These are phyloP conservation scores for Tetrahymena thermophila DNA, from an alignment of 73 alveolate genomes.

Conservation along the genomic window DNA sequence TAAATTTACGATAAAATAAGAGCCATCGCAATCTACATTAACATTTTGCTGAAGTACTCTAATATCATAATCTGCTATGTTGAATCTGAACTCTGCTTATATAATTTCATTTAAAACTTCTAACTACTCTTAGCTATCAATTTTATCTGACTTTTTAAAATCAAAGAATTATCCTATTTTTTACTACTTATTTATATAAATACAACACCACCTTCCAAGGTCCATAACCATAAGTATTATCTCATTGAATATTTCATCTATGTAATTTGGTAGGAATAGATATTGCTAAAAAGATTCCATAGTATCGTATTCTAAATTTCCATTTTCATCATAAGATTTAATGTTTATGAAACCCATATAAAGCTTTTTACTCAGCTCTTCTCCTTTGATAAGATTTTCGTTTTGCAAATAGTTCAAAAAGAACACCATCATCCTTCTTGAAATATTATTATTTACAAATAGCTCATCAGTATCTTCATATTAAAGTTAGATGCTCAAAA, in stretches of 20 bases:
- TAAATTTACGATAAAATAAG: not conserved
- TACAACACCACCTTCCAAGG: not conserved
- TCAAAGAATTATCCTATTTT: not conserved
- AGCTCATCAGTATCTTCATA: not conserved
- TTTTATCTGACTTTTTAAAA: not conserved
- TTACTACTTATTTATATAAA: not conserved
- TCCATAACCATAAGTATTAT: not conserved
- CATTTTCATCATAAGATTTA: not conserved
- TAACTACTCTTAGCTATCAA: not conserved
- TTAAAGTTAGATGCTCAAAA: not conserved
- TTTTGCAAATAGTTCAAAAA: not conserved
- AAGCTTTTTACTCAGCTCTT: not conserved
- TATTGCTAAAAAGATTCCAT: not conserved
- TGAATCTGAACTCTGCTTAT: not conserved
- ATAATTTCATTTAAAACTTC: not conserved
- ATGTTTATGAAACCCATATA: not conserved
- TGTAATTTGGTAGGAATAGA: not conserved
- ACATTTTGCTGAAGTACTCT: not conserved
- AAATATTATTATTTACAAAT: not conserved
- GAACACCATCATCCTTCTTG: not conserved
- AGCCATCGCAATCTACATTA: not conserved
- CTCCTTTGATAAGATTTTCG: not conserved
- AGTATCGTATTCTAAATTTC: not conserved
- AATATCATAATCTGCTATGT: not conserved
- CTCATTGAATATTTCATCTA: not conserved